Evolutionary conservation across 495 filamentous ascomycete species (phyloP).

Genomic region (Chaetomium cochliodes): DNA sequence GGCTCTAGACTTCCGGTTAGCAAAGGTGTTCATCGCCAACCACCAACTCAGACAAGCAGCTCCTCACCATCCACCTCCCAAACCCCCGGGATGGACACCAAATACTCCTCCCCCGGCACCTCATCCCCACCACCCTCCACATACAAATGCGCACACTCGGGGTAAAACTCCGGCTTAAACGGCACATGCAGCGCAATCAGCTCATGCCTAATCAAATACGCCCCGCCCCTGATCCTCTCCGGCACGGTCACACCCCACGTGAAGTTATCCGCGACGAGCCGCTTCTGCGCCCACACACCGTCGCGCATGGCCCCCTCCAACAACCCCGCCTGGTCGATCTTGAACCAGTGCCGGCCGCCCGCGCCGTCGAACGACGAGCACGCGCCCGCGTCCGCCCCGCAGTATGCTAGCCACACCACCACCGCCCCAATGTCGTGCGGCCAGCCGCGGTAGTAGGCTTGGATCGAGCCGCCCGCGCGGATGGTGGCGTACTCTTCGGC

Average conservation of each 20-base stretch:
- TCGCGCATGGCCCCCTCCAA: background rate
- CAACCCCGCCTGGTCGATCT: constrained; percentile 2
- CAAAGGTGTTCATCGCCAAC: background rate
- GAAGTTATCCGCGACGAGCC: background rate
- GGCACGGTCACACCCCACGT: constrained; percentile 6
- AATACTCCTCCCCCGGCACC: background rate
- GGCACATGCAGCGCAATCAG: constrained; percentile 9
- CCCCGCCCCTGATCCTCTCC: background rate
- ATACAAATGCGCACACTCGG: constrained; percentile 7
- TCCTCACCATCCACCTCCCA: constrained; percentile 1
- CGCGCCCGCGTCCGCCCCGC: background rate
- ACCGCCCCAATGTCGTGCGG: constrained; percentile 8
- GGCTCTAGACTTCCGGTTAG: background rate
- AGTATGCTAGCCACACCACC: constrained; percentile 10
- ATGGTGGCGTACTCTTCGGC: constrained; percentile 7
- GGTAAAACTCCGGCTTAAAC: constrained; percentile 4
- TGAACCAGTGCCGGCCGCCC: constrained; percentile 5
- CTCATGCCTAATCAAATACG: constrained; percentile 5
- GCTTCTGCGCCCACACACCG: constrained; percentile 3
- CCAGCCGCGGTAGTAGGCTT: constrained; percentile 3
- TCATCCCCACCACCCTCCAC: background rate
- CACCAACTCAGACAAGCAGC: background rate
- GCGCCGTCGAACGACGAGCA: background rate
- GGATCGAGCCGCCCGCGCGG: background rate
- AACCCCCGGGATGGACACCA: constrained; percentile 4